Base-by-base conservation (phyloP, 2,329 filamentous ascomycete genomes). In the Cytospora leucostoma region DNA sequence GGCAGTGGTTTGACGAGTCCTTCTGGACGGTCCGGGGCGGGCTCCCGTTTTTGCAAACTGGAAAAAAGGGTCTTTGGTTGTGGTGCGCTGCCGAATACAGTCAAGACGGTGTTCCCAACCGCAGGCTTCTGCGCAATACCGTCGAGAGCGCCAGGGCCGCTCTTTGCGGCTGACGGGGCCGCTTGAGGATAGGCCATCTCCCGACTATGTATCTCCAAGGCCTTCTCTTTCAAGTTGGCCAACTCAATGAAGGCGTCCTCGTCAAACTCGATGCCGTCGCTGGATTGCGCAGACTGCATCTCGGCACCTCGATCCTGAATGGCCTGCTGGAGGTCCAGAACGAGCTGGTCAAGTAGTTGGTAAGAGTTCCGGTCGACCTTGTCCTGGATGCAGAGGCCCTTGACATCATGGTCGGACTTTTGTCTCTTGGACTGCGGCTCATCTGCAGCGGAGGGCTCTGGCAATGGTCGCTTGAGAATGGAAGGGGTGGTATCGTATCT, bases 41-140 rank as follows among this genome's bases (percentile, higher is more conserved):
- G 74, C 1, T 71, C 66, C 13, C 79, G 77, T 61, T 84, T 81
- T 67, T 90, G 91, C 56, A 97, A 79, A 74, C 93, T 96, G 4
- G 94, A 96, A 74, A 95, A 97, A 4, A 97, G 80, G 65, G 94
- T 90, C 69, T 88, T 89, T 40, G 90, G 84, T 53, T 87, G 87
- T 1, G 88, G 87, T 49, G 90, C 90, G 68, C 88, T 90, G 61
- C 91, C 92, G 68, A 88, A 88, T 1, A 96, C 79, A 0, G 91
- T 94, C 63, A 97, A 79, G 7, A 94, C 88, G 17, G 87, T 82
- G 61, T 83, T 83, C 74, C 68, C 79, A 71, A 74, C 68, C 21
- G 79, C 73, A 32, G 75, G 74, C 4, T 75, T 72, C 19, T 76
- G 74, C 34, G 75, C 67, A 55, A 76, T 75, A 49, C 77, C 78